Evolutionary conservation across 495 filamentous ascomycete genomes (phyloP).

Genomic region (Rhypophila decipiens): DNA sequence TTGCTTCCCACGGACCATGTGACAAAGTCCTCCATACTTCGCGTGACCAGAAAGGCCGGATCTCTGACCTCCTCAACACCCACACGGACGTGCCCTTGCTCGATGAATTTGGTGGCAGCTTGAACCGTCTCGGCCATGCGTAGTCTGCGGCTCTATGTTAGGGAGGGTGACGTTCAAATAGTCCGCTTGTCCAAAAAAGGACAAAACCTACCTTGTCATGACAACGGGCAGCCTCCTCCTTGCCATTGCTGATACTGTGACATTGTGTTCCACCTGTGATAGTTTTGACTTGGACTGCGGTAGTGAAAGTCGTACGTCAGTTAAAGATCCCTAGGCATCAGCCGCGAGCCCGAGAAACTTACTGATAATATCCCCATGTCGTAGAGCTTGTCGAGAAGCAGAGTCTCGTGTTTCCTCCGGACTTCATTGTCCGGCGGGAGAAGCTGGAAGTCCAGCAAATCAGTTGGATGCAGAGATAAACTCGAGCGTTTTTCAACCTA

Average conservation of each 20-base stretch:
- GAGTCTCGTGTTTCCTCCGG: constrained; percentile 70
- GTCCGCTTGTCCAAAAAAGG: too few species aligned
- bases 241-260: constrained; percentile 80
- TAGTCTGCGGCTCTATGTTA: constrained; percentile 34
- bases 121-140: constrained; percentile 86
- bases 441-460: too few species aligned
- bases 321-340: too few species aligned
- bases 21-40: constrained; percentile 92
- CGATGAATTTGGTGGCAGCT: constrained; percentile 76
- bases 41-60: constrained; percentile 67
- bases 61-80: constrained; percentile 89
- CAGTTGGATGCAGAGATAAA: too few species aligned
- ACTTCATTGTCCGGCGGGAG: constrained; percentile 72
- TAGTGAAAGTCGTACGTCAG: neutral
- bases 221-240: constrained; percentile 74
- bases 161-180: too few species aligned
- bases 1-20: constrained; percentile 95
- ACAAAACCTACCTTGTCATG: constrained; percentile 41
- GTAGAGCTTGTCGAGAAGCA: constrained; percentile 82
- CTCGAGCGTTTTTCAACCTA: too few species aligned
- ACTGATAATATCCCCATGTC: constrained; percentile 74
- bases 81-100: constrained; percentile 92
- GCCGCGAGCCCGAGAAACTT: too few species aligned
- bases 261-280: constrained; percentile 75
- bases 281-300: constrained; percentile 56